A percentile compares a stretch with the other conserved stretches of the same genome.
These are phyloP conservation scores for Lophiotrema nucula DNA, from an alignment of 495 filamentous ascomycete species.

Conservation along the genomic window DNA sequence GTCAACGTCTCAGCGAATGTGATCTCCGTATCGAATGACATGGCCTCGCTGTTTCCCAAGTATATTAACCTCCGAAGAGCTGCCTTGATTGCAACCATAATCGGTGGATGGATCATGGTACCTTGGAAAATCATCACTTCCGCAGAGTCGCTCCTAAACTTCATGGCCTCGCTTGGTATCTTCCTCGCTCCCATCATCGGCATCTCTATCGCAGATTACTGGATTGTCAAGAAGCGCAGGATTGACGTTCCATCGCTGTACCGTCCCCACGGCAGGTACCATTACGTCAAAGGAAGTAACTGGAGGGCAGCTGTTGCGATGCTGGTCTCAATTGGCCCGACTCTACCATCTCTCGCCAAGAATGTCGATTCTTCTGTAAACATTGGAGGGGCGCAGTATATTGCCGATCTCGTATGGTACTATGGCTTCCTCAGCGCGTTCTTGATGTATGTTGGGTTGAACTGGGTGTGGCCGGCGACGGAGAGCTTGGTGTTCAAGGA, in stretches of 20 bases:
- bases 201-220: slow-evolving; percentile 52
- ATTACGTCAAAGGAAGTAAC: slow-evolving; percentile 39
- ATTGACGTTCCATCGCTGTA: slow-evolving; percentile 46
- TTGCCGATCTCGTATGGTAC: neutral
- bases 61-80: slow-evolving; percentile 56
- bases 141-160: slow-evolving; percentile 57
- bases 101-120: slow-evolving; percentile 56
- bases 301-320: slow-evolving; percentile 48
- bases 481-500: neutral
- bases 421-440: slow-evolving; percentile 2
- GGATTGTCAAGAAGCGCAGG: slow-evolving; percentile 47
- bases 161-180: slow-evolving; percentile 53
- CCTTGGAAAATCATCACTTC: slow-evolving; percentile 64
- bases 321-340: slow-evolving; percentile 43
- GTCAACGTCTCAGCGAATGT: slow-evolving; percentile 58
- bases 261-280: slow-evolving; percentile 41
- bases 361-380: neutral
- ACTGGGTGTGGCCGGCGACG: neutral
- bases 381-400: slow-evolving; percentile 1
- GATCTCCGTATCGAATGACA: slow-evolving; percentile 56
- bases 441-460: neutral
- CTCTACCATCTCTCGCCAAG: slow-evolving; percentile 43
- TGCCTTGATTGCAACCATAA: slow-evolving; percentile 48
- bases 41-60: slow-evolving; percentile 53
- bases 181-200: slow-evolving; percentile 51